Evolutionary conservation across 1,139 yeast genomes (phyloP).

Genomic region (Starmera stellimalicola): DNA sequence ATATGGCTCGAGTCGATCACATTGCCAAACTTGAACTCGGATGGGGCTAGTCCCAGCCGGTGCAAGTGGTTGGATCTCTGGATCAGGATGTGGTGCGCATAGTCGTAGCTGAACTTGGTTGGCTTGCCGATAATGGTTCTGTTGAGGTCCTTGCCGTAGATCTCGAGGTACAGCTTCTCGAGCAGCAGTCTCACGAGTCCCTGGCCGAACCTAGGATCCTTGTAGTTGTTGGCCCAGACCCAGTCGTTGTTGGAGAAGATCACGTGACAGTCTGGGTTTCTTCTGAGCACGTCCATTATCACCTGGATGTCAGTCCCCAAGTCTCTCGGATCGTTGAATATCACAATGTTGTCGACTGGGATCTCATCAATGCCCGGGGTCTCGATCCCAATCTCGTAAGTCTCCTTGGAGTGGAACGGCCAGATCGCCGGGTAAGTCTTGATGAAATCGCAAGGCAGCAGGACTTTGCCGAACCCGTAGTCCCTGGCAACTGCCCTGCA

Average conservation of each 20-base stretch:
- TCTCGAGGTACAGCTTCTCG: slow-evolving; percentile 51
- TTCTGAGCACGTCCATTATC: slow-evolving; percentile 56
- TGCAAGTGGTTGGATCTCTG: slow-evolving; percentile 42
- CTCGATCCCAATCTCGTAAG: slow-evolving; percentile 34
- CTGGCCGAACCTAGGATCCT: slow-evolving; percentile 80
- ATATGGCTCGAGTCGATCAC: slow-evolving; percentile 10
- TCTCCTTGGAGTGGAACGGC: slow-evolving; percentile 61
- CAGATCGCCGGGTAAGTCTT: slow-evolving; percentile 48
- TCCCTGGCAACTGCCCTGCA: slow-evolving; percentile 61
- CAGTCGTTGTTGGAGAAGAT: slow-evolving; percentile 83
- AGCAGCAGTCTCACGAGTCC: slow-evolving; percentile 73
- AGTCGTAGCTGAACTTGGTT: slow-evolving; percentile 68
- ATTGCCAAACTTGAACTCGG: slow-evolving; percentile 13
- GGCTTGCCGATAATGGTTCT: slow-evolving; percentile 81
- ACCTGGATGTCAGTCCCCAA: slow-evolving; percentile 82
- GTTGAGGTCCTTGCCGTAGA: slow-evolving; percentile 38
- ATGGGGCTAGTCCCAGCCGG: slow-evolving; percentile 10
- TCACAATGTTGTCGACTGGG: slow-evolving; percentile 70
- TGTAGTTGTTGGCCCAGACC: slow-evolving; percentile 83
- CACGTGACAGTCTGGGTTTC: slow-evolving; percentile 63
- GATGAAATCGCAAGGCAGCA: slow-evolving; percentile 69
- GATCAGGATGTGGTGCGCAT: slow-evolving; percentile 63
- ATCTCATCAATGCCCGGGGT: slow-evolving; percentile 24
- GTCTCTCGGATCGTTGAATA: slow-evolving; percentile 88
- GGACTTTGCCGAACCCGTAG: slow-evolving; percentile 77